phyloP scores from a whole-genome alignment of 768 basidiomycete species.

The Cystobasidium ongulense region DNA sequence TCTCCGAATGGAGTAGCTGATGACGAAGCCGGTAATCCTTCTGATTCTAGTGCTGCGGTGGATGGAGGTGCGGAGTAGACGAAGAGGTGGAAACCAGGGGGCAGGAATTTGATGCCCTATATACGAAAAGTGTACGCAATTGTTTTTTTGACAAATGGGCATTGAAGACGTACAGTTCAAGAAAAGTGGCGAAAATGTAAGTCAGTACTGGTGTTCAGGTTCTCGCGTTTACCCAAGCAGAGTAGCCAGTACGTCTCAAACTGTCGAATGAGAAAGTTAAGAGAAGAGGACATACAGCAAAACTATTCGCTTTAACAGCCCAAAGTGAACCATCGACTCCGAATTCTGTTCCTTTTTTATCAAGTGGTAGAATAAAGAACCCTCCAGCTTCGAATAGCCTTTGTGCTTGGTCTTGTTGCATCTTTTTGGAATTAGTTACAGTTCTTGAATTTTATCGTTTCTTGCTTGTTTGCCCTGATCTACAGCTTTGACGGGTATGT shows the following conservation, averaged over 20 bases:
- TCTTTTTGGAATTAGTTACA: no score
- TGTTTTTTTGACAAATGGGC: no score
- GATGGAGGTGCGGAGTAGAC: conserved; percentile 42
- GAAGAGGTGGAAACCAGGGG: conserved; percentile 47
- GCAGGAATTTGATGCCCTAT: conserved; percentile 47
- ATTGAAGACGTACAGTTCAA: no score
- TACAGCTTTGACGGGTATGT: background rate
- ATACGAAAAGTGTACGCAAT: no score
- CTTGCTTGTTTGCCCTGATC: no score
- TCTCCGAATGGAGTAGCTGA: background rate
- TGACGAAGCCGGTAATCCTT: background rate
- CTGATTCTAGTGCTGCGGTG: conserved; percentile 3
- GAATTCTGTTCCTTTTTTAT: conserved; percentile 44
- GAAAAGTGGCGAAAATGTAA: background rate
- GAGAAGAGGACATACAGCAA: background rate
- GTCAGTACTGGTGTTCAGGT: no score
- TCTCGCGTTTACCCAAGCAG: no score
- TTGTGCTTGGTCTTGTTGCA: conserved; percentile 41
- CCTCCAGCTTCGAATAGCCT: conserved; percentile 44
- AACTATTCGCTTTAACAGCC: conserved; percentile 31
- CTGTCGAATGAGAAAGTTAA: no score
- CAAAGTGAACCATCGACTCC: conserved; percentile 45
- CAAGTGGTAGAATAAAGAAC: conserved; percentile 43
- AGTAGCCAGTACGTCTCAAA: no score
- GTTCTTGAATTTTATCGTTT: no score